Conservation (phyloP, 2,329 filamentous ascomycete species). For the Colletotrichum endophyticum region DNA sequence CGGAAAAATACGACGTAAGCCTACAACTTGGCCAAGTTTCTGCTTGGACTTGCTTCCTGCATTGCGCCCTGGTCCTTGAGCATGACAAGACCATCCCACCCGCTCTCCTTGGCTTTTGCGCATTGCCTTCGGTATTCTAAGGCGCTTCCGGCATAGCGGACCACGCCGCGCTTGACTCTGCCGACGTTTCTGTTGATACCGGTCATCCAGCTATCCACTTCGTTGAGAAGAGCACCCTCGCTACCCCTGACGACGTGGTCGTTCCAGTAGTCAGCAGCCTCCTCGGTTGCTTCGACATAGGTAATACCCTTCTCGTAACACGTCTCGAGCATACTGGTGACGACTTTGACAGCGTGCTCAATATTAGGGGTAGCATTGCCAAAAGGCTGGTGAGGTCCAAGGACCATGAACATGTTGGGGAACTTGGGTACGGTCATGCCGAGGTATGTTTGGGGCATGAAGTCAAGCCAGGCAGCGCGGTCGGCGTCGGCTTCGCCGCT, state of each 20-base stretch:
- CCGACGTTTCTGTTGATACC: slow-evolving; percentile 56
- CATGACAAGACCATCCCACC: no score
- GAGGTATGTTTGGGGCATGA: slow-evolving; percentile 41
- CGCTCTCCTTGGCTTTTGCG: no score
- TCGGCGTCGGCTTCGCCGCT: slow-evolving; percentile 10
- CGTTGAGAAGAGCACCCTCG: slow-evolving; percentile 46
- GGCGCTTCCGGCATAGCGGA: no score
- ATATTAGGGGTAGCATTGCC: slow-evolving; percentile 45
- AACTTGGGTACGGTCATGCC: slow-evolving; percentile 45
- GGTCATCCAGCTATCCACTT: slow-evolving; percentile 61
- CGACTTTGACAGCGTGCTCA: slow-evolving; percentile 44
- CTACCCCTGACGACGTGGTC: slow-evolving; percentile 52
- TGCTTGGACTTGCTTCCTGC: no score
- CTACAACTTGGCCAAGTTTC: no score
- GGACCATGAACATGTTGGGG: slow-evolving; percentile 53
- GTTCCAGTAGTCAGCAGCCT: slow-evolving; percentile 46
- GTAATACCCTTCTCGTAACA: slow-evolving; percentile 35
- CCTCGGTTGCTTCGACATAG: slow-evolving; percentile 42
- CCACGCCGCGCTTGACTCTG: no score
- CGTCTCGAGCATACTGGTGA: slow-evolving; percentile 37
- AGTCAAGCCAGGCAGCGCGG: slow-evolving; percentile 36
- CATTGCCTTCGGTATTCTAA: no score
- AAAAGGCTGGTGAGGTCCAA: slow-evolving; percentile 47
- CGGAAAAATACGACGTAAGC: no score
- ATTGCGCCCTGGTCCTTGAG: no score